Percentiles rank a stretch among this genome's conserved stretches.
Conservation (phyloP, 768 basidiomycete species). For the Mycena latifolia region DNA sequence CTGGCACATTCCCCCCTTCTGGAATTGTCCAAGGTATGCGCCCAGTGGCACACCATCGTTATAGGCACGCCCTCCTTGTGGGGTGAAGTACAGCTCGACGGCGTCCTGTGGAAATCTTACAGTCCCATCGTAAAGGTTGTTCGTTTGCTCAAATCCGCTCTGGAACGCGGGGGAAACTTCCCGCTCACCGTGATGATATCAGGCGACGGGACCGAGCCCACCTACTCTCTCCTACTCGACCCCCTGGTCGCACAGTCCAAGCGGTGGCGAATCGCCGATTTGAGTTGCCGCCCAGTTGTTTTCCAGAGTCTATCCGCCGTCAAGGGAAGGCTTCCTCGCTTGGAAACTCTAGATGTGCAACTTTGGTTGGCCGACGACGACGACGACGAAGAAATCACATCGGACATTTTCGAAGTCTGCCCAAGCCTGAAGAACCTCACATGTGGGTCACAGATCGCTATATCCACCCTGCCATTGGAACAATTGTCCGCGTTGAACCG, state of each 20-base stretch:
- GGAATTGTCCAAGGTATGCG: not conserved
- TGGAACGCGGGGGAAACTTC: not conserved
- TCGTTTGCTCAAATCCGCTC: not conserved
- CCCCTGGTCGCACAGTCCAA: not conserved
- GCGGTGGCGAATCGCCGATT: not conserved
- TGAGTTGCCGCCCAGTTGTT: not conserved
- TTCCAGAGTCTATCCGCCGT: not conserved
- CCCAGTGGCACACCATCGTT: not conserved
- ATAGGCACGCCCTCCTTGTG: slow-evolving; percentile 5
- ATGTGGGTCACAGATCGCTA: not conserved
- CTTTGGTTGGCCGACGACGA: not conserved
- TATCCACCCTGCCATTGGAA: not conserved
- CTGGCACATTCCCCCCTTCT: not conserved
- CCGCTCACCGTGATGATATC: not conserved
- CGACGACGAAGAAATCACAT: not conserved
- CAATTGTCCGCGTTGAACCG: not conserved
- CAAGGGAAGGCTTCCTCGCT: not conserved
- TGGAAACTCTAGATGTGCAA: not conserved
- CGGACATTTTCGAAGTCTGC: not conserved
- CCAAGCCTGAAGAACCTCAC: not conserved
- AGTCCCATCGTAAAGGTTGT: not conserved
- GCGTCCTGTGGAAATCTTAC: not conserved
- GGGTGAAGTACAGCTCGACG: not conserved
- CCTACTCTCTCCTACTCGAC: not conserved
- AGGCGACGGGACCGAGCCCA: not conserved